Conservation (phyloP, 345 rosid genomes). For the Murraya koenigii region DNA sequence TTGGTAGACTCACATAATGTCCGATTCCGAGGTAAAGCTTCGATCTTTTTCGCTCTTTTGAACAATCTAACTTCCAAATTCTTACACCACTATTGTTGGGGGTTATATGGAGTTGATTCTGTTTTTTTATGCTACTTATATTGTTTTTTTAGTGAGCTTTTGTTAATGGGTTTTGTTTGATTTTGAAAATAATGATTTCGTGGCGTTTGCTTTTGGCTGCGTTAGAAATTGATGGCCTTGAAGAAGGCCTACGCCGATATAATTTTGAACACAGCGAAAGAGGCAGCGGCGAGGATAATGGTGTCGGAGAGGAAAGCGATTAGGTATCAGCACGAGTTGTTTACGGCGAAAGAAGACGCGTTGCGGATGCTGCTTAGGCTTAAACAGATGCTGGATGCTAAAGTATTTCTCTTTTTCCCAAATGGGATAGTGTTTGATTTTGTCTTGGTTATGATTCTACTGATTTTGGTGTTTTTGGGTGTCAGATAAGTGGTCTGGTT, state of each 20-base stretch:
- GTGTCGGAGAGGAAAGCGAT: conserved; percentile 74
- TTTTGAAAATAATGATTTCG: conserved; percentile 15
- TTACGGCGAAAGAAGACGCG: conserved; percentile 66
- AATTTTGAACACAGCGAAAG: conserved; percentile 82
- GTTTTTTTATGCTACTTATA: conserved; percentile 21
- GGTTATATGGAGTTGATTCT: conserved; percentile 20
- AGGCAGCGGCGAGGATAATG: conserved; percentile 88
- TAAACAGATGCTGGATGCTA: conserved; percentile 75
- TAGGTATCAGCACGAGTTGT: conserved; percentile 67
- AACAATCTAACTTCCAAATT: not conserved
- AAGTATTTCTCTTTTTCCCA: conserved; percentile 41
- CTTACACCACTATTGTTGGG: conserved; percentile 17
- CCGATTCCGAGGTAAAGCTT: conserved; percentile 21
- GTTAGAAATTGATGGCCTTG: conserved; percentile 75
- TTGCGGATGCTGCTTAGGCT: conserved; percentile 74
- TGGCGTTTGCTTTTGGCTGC: conserved; percentile 1
- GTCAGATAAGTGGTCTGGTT: not conserved
- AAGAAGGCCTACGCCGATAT: conserved; percentile 96
- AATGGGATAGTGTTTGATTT: conserved; percentile 2
- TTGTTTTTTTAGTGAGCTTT: conserved; percentile 3
- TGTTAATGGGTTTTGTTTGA: conserved; percentile 19
- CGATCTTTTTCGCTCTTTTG: not conserved
- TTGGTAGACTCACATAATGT: conserved; percentile 20
- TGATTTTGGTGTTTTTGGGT: not conserved
- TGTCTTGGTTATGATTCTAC: not conserved